phyloP scores from a whole-genome alignment of 306 rosid species.

The Cucumis sativus region DNA sequence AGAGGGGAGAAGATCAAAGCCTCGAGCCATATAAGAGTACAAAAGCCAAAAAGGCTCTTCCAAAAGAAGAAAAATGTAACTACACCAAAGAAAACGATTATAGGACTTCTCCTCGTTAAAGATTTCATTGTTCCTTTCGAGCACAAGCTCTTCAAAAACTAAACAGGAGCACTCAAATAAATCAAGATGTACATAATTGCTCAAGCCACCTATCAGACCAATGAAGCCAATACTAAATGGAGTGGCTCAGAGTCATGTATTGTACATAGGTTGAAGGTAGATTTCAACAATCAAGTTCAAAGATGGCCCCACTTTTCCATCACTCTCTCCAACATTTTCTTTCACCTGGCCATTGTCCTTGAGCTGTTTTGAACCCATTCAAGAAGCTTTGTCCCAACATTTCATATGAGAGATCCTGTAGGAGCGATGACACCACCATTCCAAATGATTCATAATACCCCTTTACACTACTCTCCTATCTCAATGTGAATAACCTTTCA shows the following conservation, averaged over 20 bases:
- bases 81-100: not conserved
- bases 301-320: not conserved
- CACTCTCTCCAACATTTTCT: not conserved
- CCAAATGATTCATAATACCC: not conserved
- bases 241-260: not conserved
- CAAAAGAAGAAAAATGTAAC: not conserved
- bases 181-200: not conserved
- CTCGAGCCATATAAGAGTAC: not conserved
- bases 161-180: not conserved
- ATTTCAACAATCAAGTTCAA: not conserved
- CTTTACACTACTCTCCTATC: no score
- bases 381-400: not conserved
- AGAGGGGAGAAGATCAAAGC: not conserved
- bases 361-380: not conserved
- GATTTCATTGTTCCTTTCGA: not conserved
- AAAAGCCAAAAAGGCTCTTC: not conserved
- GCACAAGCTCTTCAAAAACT: not conserved
- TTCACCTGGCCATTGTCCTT: not conserved
- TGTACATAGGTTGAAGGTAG: not conserved
- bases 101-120: not conserved
- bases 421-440: not conserved
- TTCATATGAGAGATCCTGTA: not conserved
- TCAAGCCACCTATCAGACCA: not conserved
- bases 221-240: not conserved
- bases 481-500: not conserved